Conservation (phyloP, 805 yeast genomes). For the Teunomyces barrocoloradensis region DNA sequence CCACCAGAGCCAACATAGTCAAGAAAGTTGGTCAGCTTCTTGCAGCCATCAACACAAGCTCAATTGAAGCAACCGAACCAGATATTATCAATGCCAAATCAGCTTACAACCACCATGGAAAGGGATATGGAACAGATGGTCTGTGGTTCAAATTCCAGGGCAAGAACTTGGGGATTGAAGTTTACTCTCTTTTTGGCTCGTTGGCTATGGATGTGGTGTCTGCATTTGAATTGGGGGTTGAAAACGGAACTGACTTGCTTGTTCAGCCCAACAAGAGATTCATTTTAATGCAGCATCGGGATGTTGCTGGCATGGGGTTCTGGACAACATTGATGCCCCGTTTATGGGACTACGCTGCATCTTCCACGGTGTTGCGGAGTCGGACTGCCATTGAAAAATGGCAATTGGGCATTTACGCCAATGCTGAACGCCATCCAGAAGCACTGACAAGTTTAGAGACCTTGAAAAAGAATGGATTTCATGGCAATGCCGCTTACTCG, state of each 20-base stretch:
- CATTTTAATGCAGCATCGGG: slow-evolving; percentile 41
- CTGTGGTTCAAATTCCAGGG: slow-evolving; percentile 29
- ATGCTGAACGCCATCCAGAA: slow-evolving; percentile 34
- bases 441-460: slow-evolving; percentile 31
- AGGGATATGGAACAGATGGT: slow-evolving; percentile 26
- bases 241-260: slow-evolving; percentile 46
- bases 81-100: slow-evolving; percentile 34
- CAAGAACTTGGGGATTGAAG: slow-evolving; percentile 47
- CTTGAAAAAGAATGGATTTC: slow-evolving; percentile 29
- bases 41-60: slow-evolving; percentile 21
- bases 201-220: slow-evolving; percentile 72
- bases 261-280: slow-evolving; percentile 36
- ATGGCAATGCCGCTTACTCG: slow-evolving; percentile 35
- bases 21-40: slow-evolving; percentile 28
- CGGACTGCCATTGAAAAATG: slow-evolving; percentile 43
- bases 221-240: slow-evolving; percentile 55
- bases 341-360: slow-evolving; percentile 50
- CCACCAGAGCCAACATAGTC: slow-evolving; percentile 23
- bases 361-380: slow-evolving; percentile 35
- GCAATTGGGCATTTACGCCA: slow-evolving; percentile 36
- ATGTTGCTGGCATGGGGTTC: slow-evolving; percentile 59
- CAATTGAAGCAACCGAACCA: slow-evolving; percentile 31
- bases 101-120: slow-evolving; percentile 31
- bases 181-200: slow-evolving; percentile 61
- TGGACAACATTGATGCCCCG: slow-evolving; percentile 62